Conservation (phyloP, 1,284 basidiomycete genomes). For the Marasmius sp. region DNA sequence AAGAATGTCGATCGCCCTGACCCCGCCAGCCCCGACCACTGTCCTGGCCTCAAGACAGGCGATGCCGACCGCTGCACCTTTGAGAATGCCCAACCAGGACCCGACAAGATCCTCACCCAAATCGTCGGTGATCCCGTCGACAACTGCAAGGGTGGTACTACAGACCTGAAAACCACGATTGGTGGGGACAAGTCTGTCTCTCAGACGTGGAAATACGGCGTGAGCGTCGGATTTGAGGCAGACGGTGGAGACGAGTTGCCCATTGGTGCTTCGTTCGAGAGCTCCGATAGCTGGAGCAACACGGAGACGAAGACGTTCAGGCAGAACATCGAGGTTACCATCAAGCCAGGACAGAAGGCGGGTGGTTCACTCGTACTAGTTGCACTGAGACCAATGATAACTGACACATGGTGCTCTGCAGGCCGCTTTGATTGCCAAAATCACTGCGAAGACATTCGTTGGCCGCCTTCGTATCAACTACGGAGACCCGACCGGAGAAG, state of each 20-base stretch:
- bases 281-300: slow-evolving; percentile 1
- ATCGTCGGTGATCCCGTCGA: not conserved
- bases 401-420: not conserved
- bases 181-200: not conserved
- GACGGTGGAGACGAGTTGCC: not conserved
- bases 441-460: not conserved
- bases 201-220: not conserved
- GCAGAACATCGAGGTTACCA: not conserved
- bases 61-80: slow-evolving; percentile 1
- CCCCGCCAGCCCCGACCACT: not conserved
- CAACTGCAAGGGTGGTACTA: not conserved
- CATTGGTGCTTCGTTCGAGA: not conserved
- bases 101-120: not conserved
- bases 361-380: not conserved
- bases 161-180: not conserved
- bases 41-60: not conserved
- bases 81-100: not conserved
- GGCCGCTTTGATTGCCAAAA: not conserved
- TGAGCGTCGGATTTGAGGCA: not conserved
- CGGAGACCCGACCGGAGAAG: not conserved
- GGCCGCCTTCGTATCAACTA: slow-evolving; percentile 1
- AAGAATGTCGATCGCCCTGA: slow-evolving; percentile 2
- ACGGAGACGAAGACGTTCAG: not conserved
- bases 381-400: too few species aligned
- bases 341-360: not conserved